Percentiles rank a stretch among this genome's conserved stretches.
Evolutionary conservation across 129 eudicot genomes (phyloP).

Genomic region (Flaveria linearis): DNA sequence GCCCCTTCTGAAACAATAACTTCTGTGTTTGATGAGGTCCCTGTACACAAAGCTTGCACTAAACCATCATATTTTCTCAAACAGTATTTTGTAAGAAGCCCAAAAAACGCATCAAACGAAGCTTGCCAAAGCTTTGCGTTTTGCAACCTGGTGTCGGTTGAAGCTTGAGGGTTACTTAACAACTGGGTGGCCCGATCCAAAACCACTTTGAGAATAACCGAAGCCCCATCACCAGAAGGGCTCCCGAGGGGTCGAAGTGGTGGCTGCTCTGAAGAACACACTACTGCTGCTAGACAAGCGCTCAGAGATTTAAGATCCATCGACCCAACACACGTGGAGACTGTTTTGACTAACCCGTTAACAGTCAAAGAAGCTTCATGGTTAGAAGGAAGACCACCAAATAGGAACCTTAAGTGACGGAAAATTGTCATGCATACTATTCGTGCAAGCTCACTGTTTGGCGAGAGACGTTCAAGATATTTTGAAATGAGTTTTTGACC

Average conservation of each 20-base stretch:
- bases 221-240: constrained; percentile 88
- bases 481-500: constrained; percentile 77
- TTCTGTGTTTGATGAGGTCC: constrained; percentile 42
- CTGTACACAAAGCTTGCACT: constrained; percentile 59
- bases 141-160: constrained; percentile 44
- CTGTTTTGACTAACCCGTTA: constrained; percentile 49
- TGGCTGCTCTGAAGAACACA: constrained; percentile 95
- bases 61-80: constrained; percentile 77
- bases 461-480: constrained; percentile 65
- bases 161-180: constrained; percentile 38
- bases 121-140: constrained; percentile 91
- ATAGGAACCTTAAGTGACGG: constrained; percentile 80
- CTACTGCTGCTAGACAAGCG: constrained; percentile 97
- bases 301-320: constrained; percentile 91
- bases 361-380: constrained; percentile 46
- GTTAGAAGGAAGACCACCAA: constrained; percentile 77
- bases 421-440: constrained; percentile 96
- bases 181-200: constrained; percentile 68
- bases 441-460: constrained; percentile 79
- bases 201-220: constrained; percentile 65
- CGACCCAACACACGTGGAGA: constrained; percentile 57
- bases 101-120: constrained; percentile 81
- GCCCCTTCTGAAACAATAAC: constrained; percentile 60
- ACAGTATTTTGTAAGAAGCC: constrained; percentile 81
- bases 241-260: constrained; percentile 94